A percentile compares a stretch with the other conserved stretches of the same genome.
Evolutionary conservation across 2,329 filamentous ascomycete species (phyloP).

Genomic region (Diaporthe amygdali): DNA sequence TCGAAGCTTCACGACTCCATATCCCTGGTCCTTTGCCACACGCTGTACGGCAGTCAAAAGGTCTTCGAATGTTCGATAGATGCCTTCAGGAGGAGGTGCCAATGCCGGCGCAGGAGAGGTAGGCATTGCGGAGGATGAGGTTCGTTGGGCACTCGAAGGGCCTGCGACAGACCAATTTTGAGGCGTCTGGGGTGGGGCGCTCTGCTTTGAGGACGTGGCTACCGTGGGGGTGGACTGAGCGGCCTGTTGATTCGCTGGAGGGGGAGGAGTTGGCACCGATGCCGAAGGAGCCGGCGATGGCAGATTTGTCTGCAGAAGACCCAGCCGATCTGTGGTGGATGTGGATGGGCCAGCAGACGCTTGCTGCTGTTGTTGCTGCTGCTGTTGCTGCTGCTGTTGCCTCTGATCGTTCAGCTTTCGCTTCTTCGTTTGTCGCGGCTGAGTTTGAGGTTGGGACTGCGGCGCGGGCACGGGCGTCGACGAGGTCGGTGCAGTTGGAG

Average conservation of each 20-base stretch:
- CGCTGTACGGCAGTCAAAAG: slow-evolving; percentile 63
- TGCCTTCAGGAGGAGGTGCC: slow-evolving; percentile 63
- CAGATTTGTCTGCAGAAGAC: slow-evolving; percentile 24
- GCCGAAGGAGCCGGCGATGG: slow-evolving; percentile 27
- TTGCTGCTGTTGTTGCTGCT: slow-evolving; percentile 30
- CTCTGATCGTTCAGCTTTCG: slow-evolving; percentile 25
- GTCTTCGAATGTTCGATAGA: slow-evolving; percentile 65
- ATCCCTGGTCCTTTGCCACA: slow-evolving; percentile 66
- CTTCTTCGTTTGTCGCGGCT: slow-evolving; percentile 26
- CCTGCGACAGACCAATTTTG: slow-evolving; percentile 26
- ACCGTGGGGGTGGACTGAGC: slow-evolving; percentile 23
- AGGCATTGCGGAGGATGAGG: slow-evolving; percentile 44
- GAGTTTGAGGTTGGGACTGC: slow-evolving; percentile 16
- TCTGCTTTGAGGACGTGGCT: slow-evolving; percentile 23
- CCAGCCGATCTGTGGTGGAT: slow-evolving; percentile 22
- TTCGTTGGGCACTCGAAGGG: slow-evolving; percentile 32
- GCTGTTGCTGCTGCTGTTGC: slow-evolving; percentile 30
- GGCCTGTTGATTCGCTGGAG: slow-evolving; percentile 23
- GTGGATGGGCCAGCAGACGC: slow-evolving; percentile 23
- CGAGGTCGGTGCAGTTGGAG: slow-evolving; percentile 20
- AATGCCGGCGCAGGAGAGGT: slow-evolving; percentile 54
- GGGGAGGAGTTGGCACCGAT: slow-evolving; percentile 25
- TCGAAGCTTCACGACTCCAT: slow-evolving; percentile 66
- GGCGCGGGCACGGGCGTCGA: slow-evolving; percentile 18
- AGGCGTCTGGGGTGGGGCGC: slow-evolving; percentile 24